A percentile compares a stretch with the other conserved stretches of the same genome.
Conservation (phyloP, 345 rosid genomes). For the Bruguiera sexangula region DNA sequence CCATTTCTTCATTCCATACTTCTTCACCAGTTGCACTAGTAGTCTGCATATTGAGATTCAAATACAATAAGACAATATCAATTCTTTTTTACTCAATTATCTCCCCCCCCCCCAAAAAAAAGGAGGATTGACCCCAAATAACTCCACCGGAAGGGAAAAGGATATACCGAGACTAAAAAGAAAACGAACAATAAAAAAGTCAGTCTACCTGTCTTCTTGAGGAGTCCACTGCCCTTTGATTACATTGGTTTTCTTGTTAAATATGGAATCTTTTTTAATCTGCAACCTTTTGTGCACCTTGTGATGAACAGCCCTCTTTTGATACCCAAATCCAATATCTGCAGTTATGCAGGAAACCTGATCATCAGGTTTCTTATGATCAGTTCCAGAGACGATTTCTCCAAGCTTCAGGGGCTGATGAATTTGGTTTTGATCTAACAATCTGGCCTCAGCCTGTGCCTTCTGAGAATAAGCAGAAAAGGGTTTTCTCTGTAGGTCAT, state of each 20-base stretch:
- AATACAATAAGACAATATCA: background rate
- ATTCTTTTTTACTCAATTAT: background rate
- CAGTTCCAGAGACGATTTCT: constrained; percentile 2
- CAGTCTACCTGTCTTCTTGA: constrained; percentile 49
- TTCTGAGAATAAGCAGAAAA: constrained; percentile 19
- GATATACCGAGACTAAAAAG: background rate
- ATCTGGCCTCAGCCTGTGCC: background rate
- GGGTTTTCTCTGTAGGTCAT: constrained; percentile 9
- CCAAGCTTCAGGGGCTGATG: background rate
- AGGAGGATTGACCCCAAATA: no score
- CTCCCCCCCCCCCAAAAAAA: background rate
- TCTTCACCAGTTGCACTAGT: constrained; percentile 44
- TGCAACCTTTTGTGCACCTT: constrained; percentile 24
- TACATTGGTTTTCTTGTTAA: constrained; percentile 24
- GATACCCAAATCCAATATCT: constrained; percentile 9
- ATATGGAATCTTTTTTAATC: constrained; percentile 17
- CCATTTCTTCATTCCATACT: constrained; percentile 65
- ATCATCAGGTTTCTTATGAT: constrained; percentile 8
- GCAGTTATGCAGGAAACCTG: constrained; percentile 22
- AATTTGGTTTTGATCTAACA: constrained; percentile 6
- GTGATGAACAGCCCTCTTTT: constrained; percentile 16
- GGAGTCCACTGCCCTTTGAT: constrained; percentile 76
- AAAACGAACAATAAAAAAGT: background rate
- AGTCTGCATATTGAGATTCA: constrained; percentile 27
- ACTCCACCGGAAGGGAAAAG: background rate